A percentile compares a stretch with the other conserved stretches of the same genome.
Evolutionary conservation across 2,329 filamentous ascomycete genomes (phyloP).

Genomic region (Ophiocordyceps polyrhachis-furcata): DNA sequence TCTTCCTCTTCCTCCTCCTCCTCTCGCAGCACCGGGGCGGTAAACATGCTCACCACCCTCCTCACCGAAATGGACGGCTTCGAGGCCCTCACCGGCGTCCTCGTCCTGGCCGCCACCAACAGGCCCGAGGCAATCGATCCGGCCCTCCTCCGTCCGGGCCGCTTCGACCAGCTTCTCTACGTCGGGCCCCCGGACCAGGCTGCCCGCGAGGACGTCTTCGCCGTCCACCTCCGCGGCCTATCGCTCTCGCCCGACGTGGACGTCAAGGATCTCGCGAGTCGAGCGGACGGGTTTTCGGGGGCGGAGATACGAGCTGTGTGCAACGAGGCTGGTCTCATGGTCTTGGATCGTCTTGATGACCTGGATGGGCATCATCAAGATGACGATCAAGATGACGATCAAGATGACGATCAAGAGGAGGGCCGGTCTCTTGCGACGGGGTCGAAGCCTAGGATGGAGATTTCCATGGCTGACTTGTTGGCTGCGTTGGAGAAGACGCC

Average conservation of each 20-base stretch:
- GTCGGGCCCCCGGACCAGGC: constrained; percentile 60
- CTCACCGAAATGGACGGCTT: constrained; percentile 95
- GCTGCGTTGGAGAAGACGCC: constrained; percentile 26
- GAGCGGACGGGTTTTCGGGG: constrained; percentile 64
- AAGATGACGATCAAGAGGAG: too few species aligned
- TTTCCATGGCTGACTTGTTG: constrained; percentile 24
- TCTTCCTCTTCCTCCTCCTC: constrained; percentile 13
- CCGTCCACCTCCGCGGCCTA: constrained; percentile 44
- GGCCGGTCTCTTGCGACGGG: too few species aligned
- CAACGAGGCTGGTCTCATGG: constrained; percentile 23
- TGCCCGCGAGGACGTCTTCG: constrained; percentile 60
- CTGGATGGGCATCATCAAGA: too few species aligned
- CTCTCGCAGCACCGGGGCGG: constrained; percentile 23
- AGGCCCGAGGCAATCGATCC: constrained; percentile 72
- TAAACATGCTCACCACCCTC: constrained; percentile 77
- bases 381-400: too few species aligned
- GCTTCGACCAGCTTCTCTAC: constrained; percentile 72
- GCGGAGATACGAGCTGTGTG: constrained; percentile 53
- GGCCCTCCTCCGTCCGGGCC: constrained; percentile 67
- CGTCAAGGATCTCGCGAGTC: constrained; percentile 38
- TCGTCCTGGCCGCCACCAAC: constrained; percentile 84
- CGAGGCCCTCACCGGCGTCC: constrained; percentile 62
- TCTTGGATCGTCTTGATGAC: constrained; percentile 18
- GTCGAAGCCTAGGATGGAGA: constrained; percentile 12
- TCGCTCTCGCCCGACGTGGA: constrained; percentile 45